Evolutionary conservation across 2,329 filamentous ascomycete species (phyloP).

Genomic region (Alternaria sp.): DNA sequence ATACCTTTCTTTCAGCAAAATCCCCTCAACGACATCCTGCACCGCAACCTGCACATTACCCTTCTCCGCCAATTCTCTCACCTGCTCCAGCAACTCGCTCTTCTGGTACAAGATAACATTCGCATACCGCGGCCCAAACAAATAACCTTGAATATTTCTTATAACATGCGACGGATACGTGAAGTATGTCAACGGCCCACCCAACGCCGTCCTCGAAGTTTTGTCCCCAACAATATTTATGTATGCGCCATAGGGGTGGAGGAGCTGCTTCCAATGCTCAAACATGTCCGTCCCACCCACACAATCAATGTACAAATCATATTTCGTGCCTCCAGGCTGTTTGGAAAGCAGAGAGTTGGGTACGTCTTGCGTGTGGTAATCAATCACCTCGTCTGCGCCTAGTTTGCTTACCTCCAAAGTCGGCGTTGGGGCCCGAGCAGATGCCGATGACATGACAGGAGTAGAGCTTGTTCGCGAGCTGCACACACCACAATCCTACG

Average conservation of each 20-base stretch:
- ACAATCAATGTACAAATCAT: constrained; percentile 61
- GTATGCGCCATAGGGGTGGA: constrained; percentile 53
- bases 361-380: constrained; percentile 46
- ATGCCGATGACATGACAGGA: constrained; percentile 58
- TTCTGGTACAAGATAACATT: constrained; percentile 38
- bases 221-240: constrained; percentile 54
- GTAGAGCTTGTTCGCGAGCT: constrained; percentile 50
- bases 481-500: constrained; percentile 49
- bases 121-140: constrained; percentile 43
- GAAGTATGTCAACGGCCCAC: constrained; percentile 47
- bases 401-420: constrained; percentile 55
- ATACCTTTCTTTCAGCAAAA: constrained; percentile 31
- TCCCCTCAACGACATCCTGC: constrained; percentile 41
- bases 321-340: constrained; percentile 43
- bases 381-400: constrained; percentile 60
- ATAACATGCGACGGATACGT: constrained; percentile 41
- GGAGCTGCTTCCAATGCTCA: constrained; percentile 34
- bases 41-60: constrained; percentile 35
- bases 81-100: constrained; percentile 37
- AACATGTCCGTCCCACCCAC: constrained; percentile 61
- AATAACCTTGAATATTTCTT: constrained; percentile 33
- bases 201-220: constrained; percentile 52
- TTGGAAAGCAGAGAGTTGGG: constrained; percentile 46
- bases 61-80: constrained; percentile 34
- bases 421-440: constrained; percentile 59